Evolutionary conservation across 1,284 basidiomycete species (phyloP).

Genomic region (Naganishia albida): DNA sequence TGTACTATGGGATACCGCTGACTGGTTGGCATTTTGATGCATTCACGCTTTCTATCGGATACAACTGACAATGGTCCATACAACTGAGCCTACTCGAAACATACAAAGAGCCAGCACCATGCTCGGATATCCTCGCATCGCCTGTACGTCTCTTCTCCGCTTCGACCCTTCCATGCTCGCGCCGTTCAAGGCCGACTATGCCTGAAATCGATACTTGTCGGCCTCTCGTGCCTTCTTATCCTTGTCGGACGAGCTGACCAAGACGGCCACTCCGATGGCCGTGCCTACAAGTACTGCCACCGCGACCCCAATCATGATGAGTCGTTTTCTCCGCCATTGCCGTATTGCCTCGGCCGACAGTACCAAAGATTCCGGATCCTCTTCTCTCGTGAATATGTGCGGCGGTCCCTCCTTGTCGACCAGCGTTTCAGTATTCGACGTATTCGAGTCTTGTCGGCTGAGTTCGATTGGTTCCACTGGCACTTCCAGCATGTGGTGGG

Average conservation of each 20-base stretch:
- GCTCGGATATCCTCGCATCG: too few species aligned
- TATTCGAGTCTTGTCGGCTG: neutral
- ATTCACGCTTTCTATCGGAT: neutral
- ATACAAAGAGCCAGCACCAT: neutral
- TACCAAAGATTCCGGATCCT: neutral
- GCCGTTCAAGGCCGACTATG: neutral
- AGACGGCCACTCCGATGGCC: neutral
- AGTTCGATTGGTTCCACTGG: too few species aligned
- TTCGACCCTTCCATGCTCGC: neutral
- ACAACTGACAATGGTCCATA: constrained; percentile 2
- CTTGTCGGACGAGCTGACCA: constrained; percentile 6
- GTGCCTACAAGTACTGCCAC: constrained; percentile 8
- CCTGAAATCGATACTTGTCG: neutral
- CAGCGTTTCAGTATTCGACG: neutral
- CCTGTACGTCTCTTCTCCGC: neutral
- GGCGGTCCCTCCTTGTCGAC: neutral
- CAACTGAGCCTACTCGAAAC: neutral
- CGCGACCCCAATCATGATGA: constrained; percentile 7
- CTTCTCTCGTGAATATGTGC: neutral
- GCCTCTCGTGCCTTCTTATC: neutral
- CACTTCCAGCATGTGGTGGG: too few species aligned
- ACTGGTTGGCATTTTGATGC: too few species aligned
- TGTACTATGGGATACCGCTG: constrained; percentile 7
- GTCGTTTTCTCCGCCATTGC: constrained; percentile 14
- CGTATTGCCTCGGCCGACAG: neutral